Conservation (phyloP, 1,284 basidiomycete species). For the Pseudozyma sp. region DNA sequence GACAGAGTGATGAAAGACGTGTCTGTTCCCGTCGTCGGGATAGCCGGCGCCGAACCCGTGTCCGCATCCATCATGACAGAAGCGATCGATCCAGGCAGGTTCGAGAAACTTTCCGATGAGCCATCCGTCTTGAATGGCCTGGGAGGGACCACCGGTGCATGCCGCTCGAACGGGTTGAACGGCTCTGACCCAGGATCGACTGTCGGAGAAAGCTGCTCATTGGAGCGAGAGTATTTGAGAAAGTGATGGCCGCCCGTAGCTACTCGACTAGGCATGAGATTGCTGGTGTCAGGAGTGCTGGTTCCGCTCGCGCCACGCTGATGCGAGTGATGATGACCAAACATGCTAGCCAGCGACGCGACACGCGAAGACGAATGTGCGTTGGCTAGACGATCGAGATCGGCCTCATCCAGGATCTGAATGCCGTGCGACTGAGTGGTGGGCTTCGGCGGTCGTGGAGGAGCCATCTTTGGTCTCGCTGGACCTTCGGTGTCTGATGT, state of each 20-base stretch:
- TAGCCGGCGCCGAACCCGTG: slow-evolving; percentile 6
- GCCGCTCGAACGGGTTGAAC: slow-evolving; percentile 21
- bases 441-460: slow-evolving; percentile 42
- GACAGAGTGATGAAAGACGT: background rate
- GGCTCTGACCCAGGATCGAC: slow-evolving; percentile 6
- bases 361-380: slow-evolving; percentile 27
- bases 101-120: slow-evolving; percentile 30
- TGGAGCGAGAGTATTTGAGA: slow-evolving; percentile 46
- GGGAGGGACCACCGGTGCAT: slow-evolving; percentile 31
- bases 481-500: slow-evolving; percentile 34
- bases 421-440: slow-evolving; percentile 18
- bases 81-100: slow-evolving; percentile 23
- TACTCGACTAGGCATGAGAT: slow-evolving; percentile 21
- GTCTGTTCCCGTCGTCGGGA: slow-evolving; percentile 1
- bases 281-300: slow-evolving; percentile 1
- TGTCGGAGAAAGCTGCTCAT: slow-evolving; percentile 40
- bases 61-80: slow-evolving; percentile 24
- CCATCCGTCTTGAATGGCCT: slow-evolving; percentile 34
- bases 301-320: slow-evolving; percentile 8
- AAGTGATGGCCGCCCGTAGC: slow-evolving; percentile 26
- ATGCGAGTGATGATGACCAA: slow-evolving; percentile 13
- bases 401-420: slow-evolving; percentile 43
- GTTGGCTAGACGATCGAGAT: slow-evolving; percentile 35
- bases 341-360: slow-evolving; percentile 35
- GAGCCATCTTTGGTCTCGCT: slow-evolving; percentile 22